Percentiles rank a stretch among this genome's conserved stretches.
phyloP scores from a whole-genome alignment of 352 stramenopile genomes.

The Globisporangium paddicum region DNA sequence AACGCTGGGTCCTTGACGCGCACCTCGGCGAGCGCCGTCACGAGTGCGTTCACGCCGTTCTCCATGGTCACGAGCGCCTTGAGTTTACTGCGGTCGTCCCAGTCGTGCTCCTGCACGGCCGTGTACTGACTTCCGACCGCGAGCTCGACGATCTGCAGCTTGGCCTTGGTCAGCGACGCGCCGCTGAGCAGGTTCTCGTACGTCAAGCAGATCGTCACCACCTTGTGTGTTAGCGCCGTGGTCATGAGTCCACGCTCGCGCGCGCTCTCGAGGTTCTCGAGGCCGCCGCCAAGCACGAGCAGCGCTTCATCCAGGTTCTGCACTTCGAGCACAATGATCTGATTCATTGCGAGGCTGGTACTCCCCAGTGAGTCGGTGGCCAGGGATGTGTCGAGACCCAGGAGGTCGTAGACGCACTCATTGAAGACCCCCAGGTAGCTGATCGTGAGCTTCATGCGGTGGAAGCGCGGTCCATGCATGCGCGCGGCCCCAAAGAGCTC shows the following conservation, averaged over 20 bases:
- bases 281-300: slow-evolving; percentile 48
- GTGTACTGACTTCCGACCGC: slow-evolving; percentile 30
- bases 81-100: slow-evolving; percentile 28
- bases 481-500: slow-evolving; percentile 45
- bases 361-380: slow-evolving; percentile 3
- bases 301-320: slow-evolving; percentile 54
- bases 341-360: slow-evolving; percentile 13
- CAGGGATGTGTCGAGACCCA: slow-evolving; percentile 52
- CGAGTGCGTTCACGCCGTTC: slow-evolving; percentile 49
- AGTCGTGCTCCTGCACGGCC: slow-evolving; percentile 8
- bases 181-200: slow-evolving; percentile 49
- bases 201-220: slow-evolving; percentile 58
- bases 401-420: slow-evolving; percentile 93
- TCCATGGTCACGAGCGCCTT: slow-evolving; percentile 53
- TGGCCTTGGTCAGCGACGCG: slow-evolving; percentile 33
- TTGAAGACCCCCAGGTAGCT: slow-evolving; percentile 93
- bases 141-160: slow-evolving; percentile 65
- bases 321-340: slow-evolving; percentile 70
- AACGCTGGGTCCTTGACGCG: slow-evolving; percentile 45
- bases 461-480: slow-evolving; percentile 29
- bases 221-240: slow-evolving; percentile 44
- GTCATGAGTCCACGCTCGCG: slow-evolving; percentile 19
- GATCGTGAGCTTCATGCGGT: slow-evolving; percentile 56
- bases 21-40: slow-evolving; percentile 50
- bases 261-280: slow-evolving; percentile 36